phyloP scores from a whole-genome alignment of 768 basidiomycete species.

The Trametes cinnabarina region DNA sequence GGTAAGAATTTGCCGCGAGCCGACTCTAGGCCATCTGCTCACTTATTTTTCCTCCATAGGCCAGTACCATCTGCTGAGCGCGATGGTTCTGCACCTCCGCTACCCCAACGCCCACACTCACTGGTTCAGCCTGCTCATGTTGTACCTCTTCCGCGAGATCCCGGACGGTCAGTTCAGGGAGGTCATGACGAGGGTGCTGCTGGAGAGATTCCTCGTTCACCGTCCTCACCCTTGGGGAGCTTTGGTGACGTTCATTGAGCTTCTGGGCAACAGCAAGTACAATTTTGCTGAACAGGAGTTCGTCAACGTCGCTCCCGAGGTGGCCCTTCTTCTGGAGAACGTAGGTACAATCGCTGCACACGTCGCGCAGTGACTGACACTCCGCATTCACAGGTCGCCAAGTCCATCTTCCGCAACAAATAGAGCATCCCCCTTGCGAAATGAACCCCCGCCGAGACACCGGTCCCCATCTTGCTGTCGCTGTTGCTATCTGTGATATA shows the following conservation, averaged over 20 bases:
- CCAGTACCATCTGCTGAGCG: slow-evolving; percentile 90
- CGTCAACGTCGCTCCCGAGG: slow-evolving; percentile 81
- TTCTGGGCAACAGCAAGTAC: slow-evolving; percentile 86
- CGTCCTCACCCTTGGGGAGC: slow-evolving; percentile 98
- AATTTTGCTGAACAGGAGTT: slow-evolving; percentile 91
- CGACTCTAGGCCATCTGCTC: neutral
- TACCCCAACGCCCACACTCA: slow-evolving; percentile 98
- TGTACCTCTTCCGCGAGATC: slow-evolving; percentile 83
- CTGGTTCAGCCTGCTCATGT: slow-evolving; percentile 92
- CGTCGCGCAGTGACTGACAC: slow-evolving; percentile 7
- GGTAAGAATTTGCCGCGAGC: slow-evolving; percentile 46
- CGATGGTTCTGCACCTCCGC: slow-evolving; percentile 92
- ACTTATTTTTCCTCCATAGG: slow-evolving; percentile 47
- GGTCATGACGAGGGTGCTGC: slow-evolving; percentile 82
- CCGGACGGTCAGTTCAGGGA: slow-evolving; percentile 76
- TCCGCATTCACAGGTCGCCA: slow-evolving; percentile 54
- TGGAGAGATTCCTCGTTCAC: slow-evolving; percentile 92
- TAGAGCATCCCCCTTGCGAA: slow-evolving; percentile 50
- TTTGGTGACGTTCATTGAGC: slow-evolving; percentile 88
- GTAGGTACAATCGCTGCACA: slow-evolving; percentile 43
- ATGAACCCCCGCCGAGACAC: slow-evolving; percentile 8
- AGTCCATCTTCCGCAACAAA: slow-evolving; percentile 72
- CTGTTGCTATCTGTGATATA: slow-evolving; percentile 75
- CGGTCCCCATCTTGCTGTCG: slow-evolving; percentile 39
- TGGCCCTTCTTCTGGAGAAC: slow-evolving; percentile 80